These are phyloP conservation scores for Geosiphon pyriformis DNA, from an alignment of 192 early-diverging fungal species.

Conservation along the genomic window DNA sequence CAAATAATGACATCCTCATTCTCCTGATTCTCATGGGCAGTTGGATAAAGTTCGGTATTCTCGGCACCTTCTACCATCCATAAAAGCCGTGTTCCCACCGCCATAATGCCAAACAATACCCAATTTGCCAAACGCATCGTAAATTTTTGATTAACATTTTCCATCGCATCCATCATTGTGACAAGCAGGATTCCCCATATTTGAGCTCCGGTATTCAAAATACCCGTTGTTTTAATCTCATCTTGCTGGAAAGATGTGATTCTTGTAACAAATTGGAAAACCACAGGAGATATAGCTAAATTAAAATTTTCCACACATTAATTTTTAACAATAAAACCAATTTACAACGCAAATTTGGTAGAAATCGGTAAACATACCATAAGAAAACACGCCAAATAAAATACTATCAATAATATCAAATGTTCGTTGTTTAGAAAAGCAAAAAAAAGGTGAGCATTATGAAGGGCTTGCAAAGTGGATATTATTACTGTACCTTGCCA, in stretches of 20 bases:
- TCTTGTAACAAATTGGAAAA: slow-evolving; percentile 39
- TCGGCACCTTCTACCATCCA: neutral
- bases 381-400: slow-evolving; percentile 34
- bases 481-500: slow-evolving; percentile 30
- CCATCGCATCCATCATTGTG: slow-evolving; percentile 33
- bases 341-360: no score
- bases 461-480: no score
- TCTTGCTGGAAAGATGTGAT: slow-evolving; percentile 29
- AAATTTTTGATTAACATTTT: slow-evolving; percentile 24
- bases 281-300: slow-evolving; percentile 36
- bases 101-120: slow-evolving; percentile 10
- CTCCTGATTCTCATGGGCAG: no score
- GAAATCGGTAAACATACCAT: slow-evolving; percentile 25
- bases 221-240: slow-evolving; percentile 39
- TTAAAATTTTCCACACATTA: neutral
- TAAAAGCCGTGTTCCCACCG: neutral
- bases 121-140: slow-evolving; percentile 33
- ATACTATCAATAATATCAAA: slow-evolving; percentile 18
- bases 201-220: slow-evolving; percentile 31
- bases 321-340: neutral
- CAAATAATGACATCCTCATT: no score
- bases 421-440: no score
- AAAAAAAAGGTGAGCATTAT: no score
- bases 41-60: no score
- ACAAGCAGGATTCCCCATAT: slow-evolving; percentile 34